Base-by-base conservation (phyloP, 208 protist species). In the Lotmaria passim region DNA sequence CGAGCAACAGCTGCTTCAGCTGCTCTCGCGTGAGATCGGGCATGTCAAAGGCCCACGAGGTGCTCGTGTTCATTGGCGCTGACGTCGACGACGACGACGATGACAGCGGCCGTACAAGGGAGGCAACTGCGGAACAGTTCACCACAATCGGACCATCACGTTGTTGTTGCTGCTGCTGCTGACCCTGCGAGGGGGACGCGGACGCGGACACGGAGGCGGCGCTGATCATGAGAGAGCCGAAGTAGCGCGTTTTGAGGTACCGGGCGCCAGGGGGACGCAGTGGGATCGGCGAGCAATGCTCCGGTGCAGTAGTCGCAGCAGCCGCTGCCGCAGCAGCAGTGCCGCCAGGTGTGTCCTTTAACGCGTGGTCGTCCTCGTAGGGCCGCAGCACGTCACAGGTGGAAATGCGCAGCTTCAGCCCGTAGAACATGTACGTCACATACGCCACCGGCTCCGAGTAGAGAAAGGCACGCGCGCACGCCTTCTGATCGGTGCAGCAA, bases 391-490 rank as follows among this genome's bases (percentile, higher is more conserved):
- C 71, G 14, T 74, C 68, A 2, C 73, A 73, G 8, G 19, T 47
- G 5, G 77, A 75, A 34, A 94, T 83, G 39, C 90, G 90, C 64
- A 93, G 57, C 65, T 85, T 83, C 19, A 96, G 46, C 8, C 90
- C 87, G 66, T 90, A 82, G 41, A 96, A 82, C 81, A 96, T 74
- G 65, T 82, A 71, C 15, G 73, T 86, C 51, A 88, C 85, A 38
- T 77, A 84, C 31, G 90, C 78, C 24, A 80, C 78, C 11, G 90
- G 87, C 75, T 96, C 87, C 0, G 85, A 84, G 56, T 84, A 85
- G 23, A 95, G 69, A 11, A 93, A 63, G 8, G 74, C 73, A 19
- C 61, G 58, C 14, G 87, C 79, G 41, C 86, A 93, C 3, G n/a
- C 62, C 3, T 30, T 60, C 53, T 76, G 67, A 31, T 78, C 57